Percentiles rank a stretch among this genome's conserved stretches.
These are phyloP conservation scores for Auxenochlorella pyrenoidosa DNA, from an alignment of 139 green algal species.

Conservation along the genomic window DNA sequence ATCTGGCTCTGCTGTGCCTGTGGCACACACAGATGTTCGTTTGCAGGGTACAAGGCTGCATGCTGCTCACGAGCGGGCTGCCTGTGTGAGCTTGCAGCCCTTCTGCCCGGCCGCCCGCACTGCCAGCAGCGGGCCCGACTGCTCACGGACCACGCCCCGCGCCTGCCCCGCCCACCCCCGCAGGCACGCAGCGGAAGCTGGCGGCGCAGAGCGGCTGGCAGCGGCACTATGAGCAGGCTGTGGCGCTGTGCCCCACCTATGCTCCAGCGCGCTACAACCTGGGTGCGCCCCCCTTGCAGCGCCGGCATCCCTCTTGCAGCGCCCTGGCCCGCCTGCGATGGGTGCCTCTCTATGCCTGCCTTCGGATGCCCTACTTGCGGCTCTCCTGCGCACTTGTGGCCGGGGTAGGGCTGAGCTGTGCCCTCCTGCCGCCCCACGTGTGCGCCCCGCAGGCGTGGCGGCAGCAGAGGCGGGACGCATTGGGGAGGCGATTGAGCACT, in stretches of 20 bases:
- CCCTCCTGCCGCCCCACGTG: background rate
- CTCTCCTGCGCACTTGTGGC: no score
- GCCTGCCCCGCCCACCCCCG: background rate
- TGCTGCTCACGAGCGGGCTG: background rate
- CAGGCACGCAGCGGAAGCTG: conserved; percentile 79
- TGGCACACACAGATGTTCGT: no score
- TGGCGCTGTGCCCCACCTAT: conserved; percentile 58
- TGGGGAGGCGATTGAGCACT: conserved; percentile 50
- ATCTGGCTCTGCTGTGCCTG: no score
- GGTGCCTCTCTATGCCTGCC: no score
- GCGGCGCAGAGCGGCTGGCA: conserved; percentile 40
- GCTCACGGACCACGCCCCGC: no score
- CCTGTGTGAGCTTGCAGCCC: no score
- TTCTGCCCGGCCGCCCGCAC: no score
- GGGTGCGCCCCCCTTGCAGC: conserved; percentile 6
- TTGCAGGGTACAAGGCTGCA: background rate
- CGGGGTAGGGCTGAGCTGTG: background rate
- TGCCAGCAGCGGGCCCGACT: no score
- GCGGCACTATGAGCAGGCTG: conserved; percentile 25
- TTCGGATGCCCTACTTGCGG: no score
- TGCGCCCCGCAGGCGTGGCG: conserved; percentile 47
- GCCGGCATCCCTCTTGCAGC: no score
- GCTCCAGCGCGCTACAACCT: conserved; percentile 83
- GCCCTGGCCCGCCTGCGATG: no score
- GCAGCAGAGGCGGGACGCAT: conserved; percentile 37